phyloP scores from a whole-genome alignment of 1,284 basidiomycete species.

The Tetrapyrgos nigripes region DNA sequence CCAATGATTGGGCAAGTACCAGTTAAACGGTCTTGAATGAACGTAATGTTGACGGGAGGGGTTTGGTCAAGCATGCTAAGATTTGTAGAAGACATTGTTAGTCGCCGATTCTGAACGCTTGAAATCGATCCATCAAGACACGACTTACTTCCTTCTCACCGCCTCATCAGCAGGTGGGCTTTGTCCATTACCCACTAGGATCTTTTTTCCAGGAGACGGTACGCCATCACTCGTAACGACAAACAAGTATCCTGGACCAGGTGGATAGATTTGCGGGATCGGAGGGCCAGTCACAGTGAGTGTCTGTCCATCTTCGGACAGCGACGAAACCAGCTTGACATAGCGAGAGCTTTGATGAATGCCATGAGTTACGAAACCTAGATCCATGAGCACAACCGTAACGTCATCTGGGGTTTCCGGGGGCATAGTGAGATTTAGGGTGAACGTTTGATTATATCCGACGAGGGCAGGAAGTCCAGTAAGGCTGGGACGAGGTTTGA shows the following conservation, averaged over 20 bases:
- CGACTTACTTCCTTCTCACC: slow-evolving; percentile 61
- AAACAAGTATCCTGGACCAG: slow-evolving; percentile 83
- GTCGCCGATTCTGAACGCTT: too few species aligned
- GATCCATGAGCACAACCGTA: slow-evolving; percentile 76
- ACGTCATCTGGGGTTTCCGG: slow-evolving; percentile 34
- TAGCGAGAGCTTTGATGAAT: slow-evolving; percentile 80
- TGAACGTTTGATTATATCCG: slow-evolving; percentile 50
- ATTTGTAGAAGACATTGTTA: too few species aligned
- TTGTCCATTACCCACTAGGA: slow-evolving; percentile 74
- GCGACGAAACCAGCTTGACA: slow-evolving; percentile 60
- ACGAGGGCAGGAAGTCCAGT: slow-evolving; percentile 45
- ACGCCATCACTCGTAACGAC: slow-evolving; percentile 67
- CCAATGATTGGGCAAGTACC: too few species aligned
- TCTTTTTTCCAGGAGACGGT: slow-evolving; percentile 68
- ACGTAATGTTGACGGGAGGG: too few species aligned
- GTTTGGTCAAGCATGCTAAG: too few species aligned
- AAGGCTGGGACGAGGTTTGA: slow-evolving; percentile 58
- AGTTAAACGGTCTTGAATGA: too few species aligned
- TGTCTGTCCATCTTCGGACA: slow-evolving; percentile 39
- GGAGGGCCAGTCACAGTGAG: slow-evolving; percentile 66
- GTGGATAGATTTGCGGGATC: slow-evolving; percentile 70
- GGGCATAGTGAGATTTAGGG: slow-evolving; percentile 45
- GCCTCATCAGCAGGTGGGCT: slow-evolving; percentile 61
- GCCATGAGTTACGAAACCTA: slow-evolving; percentile 81
- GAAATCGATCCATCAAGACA: neutral